Conservation (phyloP, 352 stramenopile genomes). For the Phytophthora hybrid region DNA sequence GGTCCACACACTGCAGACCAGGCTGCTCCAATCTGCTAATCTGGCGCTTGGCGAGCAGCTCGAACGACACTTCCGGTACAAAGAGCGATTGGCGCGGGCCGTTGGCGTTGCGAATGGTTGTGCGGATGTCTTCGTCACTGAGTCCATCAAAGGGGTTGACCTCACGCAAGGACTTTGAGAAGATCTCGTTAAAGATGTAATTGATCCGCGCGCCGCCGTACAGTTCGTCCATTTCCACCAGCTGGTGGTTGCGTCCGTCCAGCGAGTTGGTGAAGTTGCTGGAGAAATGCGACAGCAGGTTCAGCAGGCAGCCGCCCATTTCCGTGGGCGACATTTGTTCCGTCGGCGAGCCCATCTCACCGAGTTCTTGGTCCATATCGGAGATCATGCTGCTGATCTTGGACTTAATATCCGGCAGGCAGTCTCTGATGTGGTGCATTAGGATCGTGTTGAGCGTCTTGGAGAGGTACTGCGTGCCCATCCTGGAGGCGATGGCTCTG, state of each 20-base stretch:
- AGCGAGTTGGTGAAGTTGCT: slow-evolving; percentile 92
- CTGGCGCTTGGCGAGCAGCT: slow-evolving; percentile 97
- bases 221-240: slow-evolving; percentile 92
- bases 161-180: slow-evolving; percentile 88
- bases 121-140: slow-evolving; percentile 99
- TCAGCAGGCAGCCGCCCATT: slow-evolving; percentile 95
- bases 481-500: slow-evolving; percentile 92
- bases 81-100: slow-evolving; percentile 98
- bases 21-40: slow-evolving; percentile 96
- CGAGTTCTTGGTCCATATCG: slow-evolving; percentile 96
- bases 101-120: slow-evolving; percentile 99
- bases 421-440: slow-evolving; percentile 99
- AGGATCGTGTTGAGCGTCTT: slow-evolving; percentile 99
- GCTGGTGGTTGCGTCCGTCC: slow-evolving; percentile 84
- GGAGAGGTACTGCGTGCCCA: slow-evolving; percentile 96
- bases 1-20: slow-evolving; percentile 97
- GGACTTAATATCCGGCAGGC: slow-evolving; percentile 98
- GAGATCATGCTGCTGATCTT: slow-evolving; percentile 96
- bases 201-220: slow-evolving; percentile 98
- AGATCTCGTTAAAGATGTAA: slow-evolving; percentile 99
- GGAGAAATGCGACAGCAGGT: slow-evolving; percentile 94
- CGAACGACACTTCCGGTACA: slow-evolving; percentile 99
- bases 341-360: slow-evolving; percentile 94
- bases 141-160: slow-evolving; percentile 98
- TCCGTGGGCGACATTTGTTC: slow-evolving; percentile 90